Conservation (phyloP, 352 stramenopile species). For the Phytophthora sp. region DNA sequence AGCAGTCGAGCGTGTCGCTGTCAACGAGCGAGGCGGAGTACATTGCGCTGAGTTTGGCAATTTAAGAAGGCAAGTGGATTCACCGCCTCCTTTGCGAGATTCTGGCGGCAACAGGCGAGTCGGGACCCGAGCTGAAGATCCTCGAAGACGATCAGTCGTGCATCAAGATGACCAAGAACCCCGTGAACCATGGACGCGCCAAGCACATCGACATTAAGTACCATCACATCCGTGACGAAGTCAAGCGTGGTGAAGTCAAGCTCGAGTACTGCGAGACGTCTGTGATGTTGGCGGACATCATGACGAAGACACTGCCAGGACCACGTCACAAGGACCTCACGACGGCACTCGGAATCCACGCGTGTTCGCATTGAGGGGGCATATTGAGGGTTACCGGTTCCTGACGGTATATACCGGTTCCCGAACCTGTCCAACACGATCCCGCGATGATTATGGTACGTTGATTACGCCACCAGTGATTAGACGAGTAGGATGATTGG, state of each 20-base stretch:
- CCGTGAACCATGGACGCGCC: background rate
- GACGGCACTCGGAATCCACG: background rate
- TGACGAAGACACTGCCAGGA: conserved; percentile 15
- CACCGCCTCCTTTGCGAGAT: conserved; percentile 9
- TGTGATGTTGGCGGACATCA: conserved; percentile 17
- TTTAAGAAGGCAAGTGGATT: conserved; percentile 20
- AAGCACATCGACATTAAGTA: background rate
- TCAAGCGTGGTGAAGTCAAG: conserved; percentile 7
- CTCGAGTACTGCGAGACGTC: conserved; percentile 20
- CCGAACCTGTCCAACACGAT: background rate
- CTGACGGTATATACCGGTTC: too few relatives aligned
- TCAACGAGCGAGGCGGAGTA: conserved; percentile 19
- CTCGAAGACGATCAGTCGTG: conserved; percentile 12
- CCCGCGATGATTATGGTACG: too few relatives aligned
- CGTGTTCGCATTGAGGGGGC: background rate
- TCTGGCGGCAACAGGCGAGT: background rate
- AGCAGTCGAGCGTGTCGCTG: conserved; percentile 19
- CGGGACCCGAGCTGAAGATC: background rate
- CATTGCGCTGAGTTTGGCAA: conserved; percentile 6
- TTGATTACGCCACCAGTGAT: too few relatives aligned
- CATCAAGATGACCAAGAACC: background rate
- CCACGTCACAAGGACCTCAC: background rate
- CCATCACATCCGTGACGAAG: background rate
- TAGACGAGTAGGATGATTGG: background rate
- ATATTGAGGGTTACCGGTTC: too few relatives aligned